Evolutionary conservation across 768 basidiomycete species (phyloP).

Genomic region (Lepiota venenata): DNA sequence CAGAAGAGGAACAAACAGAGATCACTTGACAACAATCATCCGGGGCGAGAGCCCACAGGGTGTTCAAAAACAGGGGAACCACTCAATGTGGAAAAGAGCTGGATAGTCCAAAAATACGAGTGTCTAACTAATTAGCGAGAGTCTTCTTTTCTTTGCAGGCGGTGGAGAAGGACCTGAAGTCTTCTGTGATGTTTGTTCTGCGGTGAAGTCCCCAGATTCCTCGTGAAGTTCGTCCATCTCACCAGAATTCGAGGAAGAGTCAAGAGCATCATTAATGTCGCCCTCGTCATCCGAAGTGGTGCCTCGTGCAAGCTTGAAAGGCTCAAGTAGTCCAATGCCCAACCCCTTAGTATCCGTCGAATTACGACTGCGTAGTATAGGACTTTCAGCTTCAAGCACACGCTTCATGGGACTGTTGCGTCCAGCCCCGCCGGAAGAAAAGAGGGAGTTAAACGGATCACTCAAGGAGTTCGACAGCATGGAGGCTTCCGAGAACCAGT

Average conservation of each 20-base stretch:
- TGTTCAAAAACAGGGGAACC: slow-evolving; percentile 13
- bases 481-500: slow-evolving; percentile 36
- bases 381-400: slow-evolving; percentile 45
- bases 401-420: slow-evolving; percentile 26
- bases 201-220: slow-evolving; percentile 1
- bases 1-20: slow-evolving; percentile 18
- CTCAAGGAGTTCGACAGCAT: slow-evolving; percentile 43
- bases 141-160: slow-evolving; percentile 51
- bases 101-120: slow-evolving; percentile 5
- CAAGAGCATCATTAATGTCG: slow-evolving; percentile 29
- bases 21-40: slow-evolving; percentile 10
- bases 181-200: not conserved
- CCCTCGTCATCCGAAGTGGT: slow-evolving; percentile 22
- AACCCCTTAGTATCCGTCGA: slow-evolving; percentile 37
- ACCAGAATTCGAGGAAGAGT: slow-evolving; percentile 25
- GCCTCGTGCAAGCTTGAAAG: slow-evolving; percentile 46
- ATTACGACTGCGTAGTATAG: slow-evolving; percentile 42
- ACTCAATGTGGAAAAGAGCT: slow-evolving; percentile 10
- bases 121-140: slow-evolving; percentile 18
- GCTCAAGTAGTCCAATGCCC: slow-evolving; percentile 52
- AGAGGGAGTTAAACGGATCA: slow-evolving; percentile 41
- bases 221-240: slow-evolving; percentile 24
- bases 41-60: slow-evolving; percentile 3
- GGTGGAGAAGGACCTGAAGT: slow-evolving; percentile 23
- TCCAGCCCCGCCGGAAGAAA: slow-evolving; percentile 21